phyloP scores from a whole-genome alignment of 495 filamentous ascomycete genomes.

The Penicillium egyptiacum region DNA sequence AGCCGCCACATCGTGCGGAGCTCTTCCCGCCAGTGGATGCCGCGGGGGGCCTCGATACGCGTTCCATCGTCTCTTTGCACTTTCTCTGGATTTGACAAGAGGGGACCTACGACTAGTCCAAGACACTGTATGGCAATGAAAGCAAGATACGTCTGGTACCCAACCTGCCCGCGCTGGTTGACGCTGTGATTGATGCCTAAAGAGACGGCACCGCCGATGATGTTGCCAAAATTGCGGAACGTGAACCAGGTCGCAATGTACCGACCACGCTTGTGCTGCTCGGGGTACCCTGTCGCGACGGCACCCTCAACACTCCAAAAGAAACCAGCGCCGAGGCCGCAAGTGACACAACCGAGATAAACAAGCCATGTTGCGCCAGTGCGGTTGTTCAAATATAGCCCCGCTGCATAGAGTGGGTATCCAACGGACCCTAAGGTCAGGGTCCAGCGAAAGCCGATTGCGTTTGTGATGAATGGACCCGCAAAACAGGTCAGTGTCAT shows the following conservation, averaged over 20 bases:
- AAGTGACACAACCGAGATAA: slow-evolving; percentile 51
- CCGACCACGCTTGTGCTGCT: slow-evolving; percentile 51
- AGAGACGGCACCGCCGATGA: slow-evolving; percentile 55
- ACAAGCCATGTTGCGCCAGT: slow-evolving; percentile 57
- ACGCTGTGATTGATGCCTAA: slow-evolving; percentile 52
- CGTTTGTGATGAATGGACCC: slow-evolving; percentile 21
- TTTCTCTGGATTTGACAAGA: slow-evolving; percentile 54
- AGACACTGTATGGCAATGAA: slow-evolving; percentile 55
- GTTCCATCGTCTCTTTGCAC: slow-evolving; percentile 50
- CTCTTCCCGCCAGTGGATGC: slow-evolving; percentile 43
- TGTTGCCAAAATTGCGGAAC: slow-evolving; percentile 53
- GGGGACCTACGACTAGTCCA: slow-evolving; percentile 46
- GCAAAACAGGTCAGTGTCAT: slow-evolving; percentile 28
- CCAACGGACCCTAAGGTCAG: slow-evolving; percentile 54
- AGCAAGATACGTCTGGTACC: slow-evolving; percentile 50
- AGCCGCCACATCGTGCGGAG: slow-evolving; percentile 35
- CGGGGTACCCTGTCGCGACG: slow-evolving; percentile 54
- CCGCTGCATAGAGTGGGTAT: slow-evolving; percentile 55
- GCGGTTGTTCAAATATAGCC: slow-evolving; percentile 57
- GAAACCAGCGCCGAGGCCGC: slow-evolving; percentile 52
- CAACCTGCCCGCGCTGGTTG: slow-evolving; percentile 50
- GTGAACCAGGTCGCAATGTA: slow-evolving; percentile 57
- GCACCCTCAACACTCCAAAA: slow-evolving; percentile 58
- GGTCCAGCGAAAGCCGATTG: slow-evolving; percentile 49
- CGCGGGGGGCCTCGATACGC: slow-evolving; percentile 32